A percentile compares a stretch with the other conserved stretches of the same genome.
These are phyloP conservation scores for Neospora caninum DNA, from an alignment of 169 alveolate genomes.

Conservation along the genomic window DNA sequence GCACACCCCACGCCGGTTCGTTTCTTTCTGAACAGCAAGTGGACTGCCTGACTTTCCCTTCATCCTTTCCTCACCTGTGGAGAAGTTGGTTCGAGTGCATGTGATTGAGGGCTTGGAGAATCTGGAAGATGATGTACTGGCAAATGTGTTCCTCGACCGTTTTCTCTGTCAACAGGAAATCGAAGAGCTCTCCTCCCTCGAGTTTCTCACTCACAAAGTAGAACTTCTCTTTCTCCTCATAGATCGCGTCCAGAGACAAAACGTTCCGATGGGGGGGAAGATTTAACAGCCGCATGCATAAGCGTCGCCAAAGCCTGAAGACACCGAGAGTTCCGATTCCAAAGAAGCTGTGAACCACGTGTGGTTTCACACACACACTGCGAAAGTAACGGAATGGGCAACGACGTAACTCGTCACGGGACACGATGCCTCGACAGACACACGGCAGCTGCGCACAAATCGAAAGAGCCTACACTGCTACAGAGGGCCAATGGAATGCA, in stretches of 20 bases:
- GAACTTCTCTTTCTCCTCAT: conserved; percentile 85
- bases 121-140: conserved; percentile 87
- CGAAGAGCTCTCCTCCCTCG: conserved; percentile 90
- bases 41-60: no score
- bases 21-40: no score
- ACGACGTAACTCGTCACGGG: no score
- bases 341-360: neutral
- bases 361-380: no score
- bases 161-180: conserved; percentile 84
- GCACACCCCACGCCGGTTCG: no score
- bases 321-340: neutral
- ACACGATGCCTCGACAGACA: no score
- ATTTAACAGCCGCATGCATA: conserved; percentile 84
- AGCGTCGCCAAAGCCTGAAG: conserved; percentile 78
- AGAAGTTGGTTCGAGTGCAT: conserved; percentile 81
- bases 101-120: conserved; percentile 83
- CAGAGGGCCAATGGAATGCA: no score
- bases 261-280: conserved; percentile 83
- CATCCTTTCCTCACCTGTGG: conserved; percentile 62
- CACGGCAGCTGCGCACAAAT: no score
- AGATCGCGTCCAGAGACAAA: conserved; percentile 85
- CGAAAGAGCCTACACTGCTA: no score
- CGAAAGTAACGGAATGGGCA: no score
- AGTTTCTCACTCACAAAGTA: conserved; percentile 86
- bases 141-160: conserved; percentile 90